Evolutionary conservation across 768 basidiomycete species (phyloP).

Genomic region (Pleurotus ostreatus): DNA sequence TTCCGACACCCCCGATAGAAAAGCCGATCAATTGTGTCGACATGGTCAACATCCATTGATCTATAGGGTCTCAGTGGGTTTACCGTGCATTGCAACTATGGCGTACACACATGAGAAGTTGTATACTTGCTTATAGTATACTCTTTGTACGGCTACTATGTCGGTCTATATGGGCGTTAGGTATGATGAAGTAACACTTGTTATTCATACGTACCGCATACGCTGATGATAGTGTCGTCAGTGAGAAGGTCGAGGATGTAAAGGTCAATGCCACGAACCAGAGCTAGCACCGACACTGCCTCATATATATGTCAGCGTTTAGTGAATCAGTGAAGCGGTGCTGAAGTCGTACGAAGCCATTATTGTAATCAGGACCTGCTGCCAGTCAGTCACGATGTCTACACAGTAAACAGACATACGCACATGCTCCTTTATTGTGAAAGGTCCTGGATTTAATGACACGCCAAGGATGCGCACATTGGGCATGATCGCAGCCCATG

Average conservation of each 20-base stretch:
- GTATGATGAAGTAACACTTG: background rate
- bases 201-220: background rate
- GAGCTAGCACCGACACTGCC: conserved; percentile 56
- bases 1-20: conserved; percentile 68
- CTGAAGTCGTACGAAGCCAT: conserved; percentile 23
- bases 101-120: conserved; percentile 46
- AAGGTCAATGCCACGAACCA: background rate
- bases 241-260: no score
- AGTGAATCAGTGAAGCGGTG: background rate
- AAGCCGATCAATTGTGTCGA: conserved; percentile 78
- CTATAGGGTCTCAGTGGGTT: conserved; percentile 24
- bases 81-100: background rate
- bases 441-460: conserved; percentile 64
- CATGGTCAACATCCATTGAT: conserved; percentile 79
- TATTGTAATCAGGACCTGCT: conserved; percentile 54
- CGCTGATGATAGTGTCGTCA: no score
- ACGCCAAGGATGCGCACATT: conserved; percentile 48
- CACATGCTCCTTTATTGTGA: conserved; percentile 73
- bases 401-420: conserved; percentile 27
- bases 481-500: conserved; percentile 54
- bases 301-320: conserved; percentile 19
- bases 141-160: conserved; percentile 68
- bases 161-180: conserved; percentile 36
- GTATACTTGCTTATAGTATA: conserved; percentile 66
- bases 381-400: conserved; percentile 9